Percentiles rank a stretch among this genome's conserved stretches.
Conservation (phyloP, 495 filamentous ascomycete genomes). For the Lepraria neglecta region DNA sequence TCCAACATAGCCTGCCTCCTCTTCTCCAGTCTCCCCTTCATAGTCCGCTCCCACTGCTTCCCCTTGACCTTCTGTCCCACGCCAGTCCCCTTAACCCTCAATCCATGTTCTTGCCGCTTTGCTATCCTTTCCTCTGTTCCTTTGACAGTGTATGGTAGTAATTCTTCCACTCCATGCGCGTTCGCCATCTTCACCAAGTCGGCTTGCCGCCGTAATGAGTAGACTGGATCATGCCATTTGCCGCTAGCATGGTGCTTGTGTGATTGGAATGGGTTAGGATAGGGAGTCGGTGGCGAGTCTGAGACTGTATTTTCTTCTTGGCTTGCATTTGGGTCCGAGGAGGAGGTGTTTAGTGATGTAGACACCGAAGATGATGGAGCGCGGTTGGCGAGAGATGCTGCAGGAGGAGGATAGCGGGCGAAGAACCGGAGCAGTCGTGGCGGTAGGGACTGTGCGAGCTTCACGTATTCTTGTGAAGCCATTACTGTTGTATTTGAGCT, state of each 20-base stretch:
- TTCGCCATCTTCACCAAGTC: slow-evolving; percentile 83
- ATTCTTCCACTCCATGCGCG: slow-evolving; percentile 71
- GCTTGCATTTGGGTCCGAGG: slow-evolving; percentile 26
- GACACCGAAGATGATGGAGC: slow-evolving; percentile 34
- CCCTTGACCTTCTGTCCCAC: slow-evolving; percentile 92
- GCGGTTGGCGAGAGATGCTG: slow-evolving; percentile 36
- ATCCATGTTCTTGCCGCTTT: slow-evolving; percentile 62
- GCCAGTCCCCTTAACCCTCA: slow-evolving; percentile 83
- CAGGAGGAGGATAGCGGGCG: slow-evolving; percentile 69
- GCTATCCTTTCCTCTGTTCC: slow-evolving; percentile 60
- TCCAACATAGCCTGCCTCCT: slow-evolving; percentile 85
- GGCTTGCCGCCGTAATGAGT: slow-evolving; percentile 79
- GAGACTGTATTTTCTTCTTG: slow-evolving; percentile 17
- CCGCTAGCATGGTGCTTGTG: slow-evolving; percentile 64
- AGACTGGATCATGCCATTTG: slow-evolving; percentile 72
- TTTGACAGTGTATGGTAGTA: slow-evolving; percentile 75
- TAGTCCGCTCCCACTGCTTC: slow-evolving; percentile 81
- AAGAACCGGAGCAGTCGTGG: slow-evolving; percentile 79
- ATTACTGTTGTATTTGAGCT: not conserved
- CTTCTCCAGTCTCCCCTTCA: slow-evolving; percentile 77
- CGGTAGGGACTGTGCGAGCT: slow-evolving; percentile 62
- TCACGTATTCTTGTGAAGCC: slow-evolving; percentile 41
- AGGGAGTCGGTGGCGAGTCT: slow-evolving; percentile 32
- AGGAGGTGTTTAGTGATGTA: slow-evolving; percentile 34
- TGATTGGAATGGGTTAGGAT: slow-evolving; percentile 69